Evolutionary conservation across 257 asterid species (phyloP).

Genomic region (Cordia subcordata): DNA sequence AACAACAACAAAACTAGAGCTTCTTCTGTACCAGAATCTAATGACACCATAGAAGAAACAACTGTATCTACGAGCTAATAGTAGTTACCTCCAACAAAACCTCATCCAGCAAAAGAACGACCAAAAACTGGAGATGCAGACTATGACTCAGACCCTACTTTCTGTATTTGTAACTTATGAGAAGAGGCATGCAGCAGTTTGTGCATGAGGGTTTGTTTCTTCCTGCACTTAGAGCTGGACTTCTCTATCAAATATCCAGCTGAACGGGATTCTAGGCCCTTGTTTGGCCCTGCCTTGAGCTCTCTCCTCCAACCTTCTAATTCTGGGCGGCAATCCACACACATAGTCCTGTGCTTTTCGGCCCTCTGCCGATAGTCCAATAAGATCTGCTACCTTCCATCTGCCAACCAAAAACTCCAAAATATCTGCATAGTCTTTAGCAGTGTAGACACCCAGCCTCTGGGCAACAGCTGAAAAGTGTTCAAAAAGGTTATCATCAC

Average conservation of each 20-base stretch:
- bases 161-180: slow-evolving; percentile 7
- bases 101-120: slow-evolving; percentile 10
- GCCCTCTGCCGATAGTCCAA: slow-evolving; percentile 59
- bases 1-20: slow-evolving; percentile 18
- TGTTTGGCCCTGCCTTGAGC: slow-evolving; percentile 52
- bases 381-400: slow-evolving; percentile 57
- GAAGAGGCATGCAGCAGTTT: slow-evolving; percentile 13
- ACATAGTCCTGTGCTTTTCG: slow-evolving; percentile 70
- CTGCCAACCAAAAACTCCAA: slow-evolving; percentile 60
- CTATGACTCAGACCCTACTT: slow-evolving; percentile 7
- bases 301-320: slow-evolving; percentile 64
- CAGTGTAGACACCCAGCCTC: slow-evolving; percentile 64
- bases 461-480: slow-evolving; percentile 75
- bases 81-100: slow-evolving; percentile 10
- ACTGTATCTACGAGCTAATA: slow-evolving; percentile 41
- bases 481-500: slow-evolving; percentile 56
- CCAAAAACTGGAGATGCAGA: slow-evolving; percentile 6
- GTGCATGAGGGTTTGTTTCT: slow-evolving; percentile 1
- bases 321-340: slow-evolving; percentile 63
- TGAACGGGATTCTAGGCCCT: slow-evolving; percentile 44
- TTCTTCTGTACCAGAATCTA: slow-evolving; percentile 23
- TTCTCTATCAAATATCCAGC: slow-evolving; percentile 65
- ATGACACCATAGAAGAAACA: slow-evolving; percentile 13
- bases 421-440: slow-evolving; percentile 72
- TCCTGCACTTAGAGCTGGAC: slow-evolving; percentile 46